Conservation (phyloP, 2,329 filamentous ascomycete species). For the Claviceps paspali region DNA sequence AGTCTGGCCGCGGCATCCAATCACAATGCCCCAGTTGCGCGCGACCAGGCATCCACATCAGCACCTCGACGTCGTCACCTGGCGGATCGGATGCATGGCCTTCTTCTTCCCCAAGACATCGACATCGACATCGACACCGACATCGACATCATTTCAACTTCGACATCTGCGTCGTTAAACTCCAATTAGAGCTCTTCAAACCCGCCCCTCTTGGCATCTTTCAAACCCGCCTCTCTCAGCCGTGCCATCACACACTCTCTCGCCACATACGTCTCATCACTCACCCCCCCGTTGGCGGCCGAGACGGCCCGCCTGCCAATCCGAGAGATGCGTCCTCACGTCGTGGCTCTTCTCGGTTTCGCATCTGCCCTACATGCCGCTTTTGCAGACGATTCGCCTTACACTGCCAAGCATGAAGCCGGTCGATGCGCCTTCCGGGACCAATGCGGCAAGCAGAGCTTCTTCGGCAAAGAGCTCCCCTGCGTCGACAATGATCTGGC, state of each 20-base stretch:
- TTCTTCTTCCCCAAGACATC: too few relatives aligned
- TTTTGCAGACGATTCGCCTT: conserved; percentile 13
- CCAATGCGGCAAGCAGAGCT: conserved; percentile 78
- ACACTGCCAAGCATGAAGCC: conserved; percentile 57
- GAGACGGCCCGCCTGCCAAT: conserved; percentile 4
- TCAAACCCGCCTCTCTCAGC: too few relatives aligned
- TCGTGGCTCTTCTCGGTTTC: conserved; percentile 17
- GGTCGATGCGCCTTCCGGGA: conserved; percentile 84
- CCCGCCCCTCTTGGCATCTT: too few relatives aligned
- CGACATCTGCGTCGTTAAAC: too few relatives aligned
- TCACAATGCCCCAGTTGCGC: background rate
- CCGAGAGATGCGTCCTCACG: conserved; percentile 18
- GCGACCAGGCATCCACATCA: too few relatives aligned
- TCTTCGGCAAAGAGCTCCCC: conserved; percentile 79
- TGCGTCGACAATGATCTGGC: conserved; percentile 85
- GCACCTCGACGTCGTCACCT: background rate
- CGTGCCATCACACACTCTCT: background rate
- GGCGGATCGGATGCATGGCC: too few relatives aligned
- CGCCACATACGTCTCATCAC: background rate
- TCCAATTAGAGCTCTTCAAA: too few relatives aligned
- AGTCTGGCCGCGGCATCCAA: background rate
- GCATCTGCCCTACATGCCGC: conserved; percentile 15
- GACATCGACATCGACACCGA: too few relatives aligned
- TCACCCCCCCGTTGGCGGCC: conserved; percentile 2
- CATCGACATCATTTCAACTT: too few relatives aligned